Evolutionary conservation across 495 filamentous ascomycete genomes (phyloP).

Genomic region (Mycothermus thermophilus): DNA sequence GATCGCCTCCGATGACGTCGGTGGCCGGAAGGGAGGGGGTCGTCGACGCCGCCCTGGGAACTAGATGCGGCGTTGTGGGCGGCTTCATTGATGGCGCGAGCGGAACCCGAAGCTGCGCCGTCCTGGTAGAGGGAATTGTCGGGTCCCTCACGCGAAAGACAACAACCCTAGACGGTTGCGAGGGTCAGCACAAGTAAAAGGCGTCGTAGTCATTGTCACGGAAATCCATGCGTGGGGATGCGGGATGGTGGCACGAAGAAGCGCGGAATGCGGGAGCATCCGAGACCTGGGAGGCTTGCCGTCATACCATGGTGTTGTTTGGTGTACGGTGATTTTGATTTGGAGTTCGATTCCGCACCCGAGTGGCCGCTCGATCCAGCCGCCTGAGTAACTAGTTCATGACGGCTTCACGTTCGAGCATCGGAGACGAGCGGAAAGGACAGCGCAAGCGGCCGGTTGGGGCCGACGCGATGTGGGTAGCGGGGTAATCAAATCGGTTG

Average conservation of each 20-base stretch:
- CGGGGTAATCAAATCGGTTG: no score
- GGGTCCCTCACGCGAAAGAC: conserved; percentile 30
- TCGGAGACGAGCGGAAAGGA: background rate
- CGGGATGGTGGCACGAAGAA: background rate
- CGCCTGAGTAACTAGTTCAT: conserved; percentile 21
- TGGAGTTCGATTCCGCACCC: conserved; percentile 9
- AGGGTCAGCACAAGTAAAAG: background rate
- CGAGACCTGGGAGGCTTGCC: no score
- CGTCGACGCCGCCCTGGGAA: conserved; percentile 11
- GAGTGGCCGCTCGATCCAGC: conserved; percentile 15
- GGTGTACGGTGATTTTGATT: background rate
- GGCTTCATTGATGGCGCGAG: conserved; percentile 31
- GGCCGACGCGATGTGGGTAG: no score
- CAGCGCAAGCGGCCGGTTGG: background rate
- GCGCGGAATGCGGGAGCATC: no score
- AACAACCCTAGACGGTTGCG: conserved; percentile 34
- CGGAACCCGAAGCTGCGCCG: conserved; percentile 24
- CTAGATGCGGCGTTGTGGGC: conserved; percentile 6
- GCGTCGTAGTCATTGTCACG: background rate
- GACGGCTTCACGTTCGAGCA: conserved; percentile 4
- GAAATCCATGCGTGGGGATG: background rate
- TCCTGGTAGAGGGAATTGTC: conserved; percentile 32
- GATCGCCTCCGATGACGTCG: conserved; percentile 9
- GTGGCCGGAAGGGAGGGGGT: conserved; percentile 7
- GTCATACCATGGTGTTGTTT: conserved; percentile 15